Evolutionary conservation across 1,284 basidiomycete species (phyloP), one percentile per base, ranked within the genome.

Genomic region (Cutaneotrichosporon cavernicola): DNA sequence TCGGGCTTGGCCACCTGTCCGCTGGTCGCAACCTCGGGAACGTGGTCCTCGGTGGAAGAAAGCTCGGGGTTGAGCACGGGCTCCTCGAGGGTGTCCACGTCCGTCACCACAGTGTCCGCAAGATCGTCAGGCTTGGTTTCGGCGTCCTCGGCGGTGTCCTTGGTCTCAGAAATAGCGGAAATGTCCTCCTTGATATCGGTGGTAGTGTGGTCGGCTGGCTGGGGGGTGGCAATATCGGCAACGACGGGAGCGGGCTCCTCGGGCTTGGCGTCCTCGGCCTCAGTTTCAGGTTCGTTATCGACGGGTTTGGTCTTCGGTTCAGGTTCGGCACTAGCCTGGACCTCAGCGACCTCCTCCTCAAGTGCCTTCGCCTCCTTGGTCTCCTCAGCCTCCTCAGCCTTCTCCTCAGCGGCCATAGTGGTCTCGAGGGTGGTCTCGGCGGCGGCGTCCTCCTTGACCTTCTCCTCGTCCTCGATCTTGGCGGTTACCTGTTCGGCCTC

Each of bases 271-370:
- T 36, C 34, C 34, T 49, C 16, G n/a, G 47, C 4, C 14, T 22
- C 1, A 18, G 50, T 31, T 18, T 52, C 22, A 31, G 8, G 31
- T 13, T 9, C 21, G 50, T 2, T 26, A 5, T 52, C 50, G 26
- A 26, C 50, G 50, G 26, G 21, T 22, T 52, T 16, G 43, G 14
- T 36, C 34, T 36, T 13, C 11, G 34, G 34, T 36, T 30, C 46
- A 18, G 43, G 40, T 40, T 46, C 46, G 57, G 18, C 31, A 16
- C 38, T 16, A 47, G 58, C 36, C 73, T 81, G 78, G 83, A 92
- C 90, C 76, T 93, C 91, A 7, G 91, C 55, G 21, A 18, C 36
- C 36, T 40, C 38, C 7, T 38, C n/a, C 11, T 18, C 36, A 6
- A 21, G 30, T 9, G 14, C 31, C 50, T 40, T 31, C 49, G 50